Conservation (phyloP, 208 protist genomes). For the Crithidia fasciculata region DNA sequence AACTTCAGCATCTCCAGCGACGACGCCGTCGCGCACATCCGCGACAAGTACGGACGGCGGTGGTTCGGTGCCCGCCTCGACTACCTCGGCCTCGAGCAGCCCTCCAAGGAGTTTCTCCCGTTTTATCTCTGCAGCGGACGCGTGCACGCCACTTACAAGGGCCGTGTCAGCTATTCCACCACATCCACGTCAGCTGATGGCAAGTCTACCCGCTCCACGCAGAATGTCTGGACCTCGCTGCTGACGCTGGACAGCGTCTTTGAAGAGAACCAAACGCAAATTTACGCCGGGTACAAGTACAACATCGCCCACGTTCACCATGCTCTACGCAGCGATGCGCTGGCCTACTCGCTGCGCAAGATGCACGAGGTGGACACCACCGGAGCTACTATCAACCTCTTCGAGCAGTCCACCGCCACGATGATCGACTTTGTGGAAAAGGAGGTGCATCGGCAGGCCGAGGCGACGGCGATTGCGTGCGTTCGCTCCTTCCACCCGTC, state of each 20-base stretch:
- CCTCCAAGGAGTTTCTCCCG: conserved; percentile 84
- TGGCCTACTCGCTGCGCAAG: conserved; percentile 57
- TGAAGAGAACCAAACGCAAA: conserved; percentile 75
- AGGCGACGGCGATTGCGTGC: conserved; percentile 45
- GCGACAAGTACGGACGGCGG: conserved; percentile 61
- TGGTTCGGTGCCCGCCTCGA: conserved; percentile 76
- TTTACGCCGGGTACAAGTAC: conserved; percentile 93
- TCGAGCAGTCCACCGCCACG: conserved; percentile 85
- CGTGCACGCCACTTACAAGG: conserved; percentile 63
- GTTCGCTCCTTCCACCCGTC: conserved; percentile 71
- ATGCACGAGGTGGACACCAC: conserved; percentile 70
- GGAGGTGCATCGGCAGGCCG: conserved; percentile 59
- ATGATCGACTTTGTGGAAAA: conserved; percentile 63
- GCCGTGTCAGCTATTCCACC: conserved; percentile 54
- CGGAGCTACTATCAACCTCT: conserved; percentile 78
- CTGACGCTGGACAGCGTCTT: conserved; percentile 72
- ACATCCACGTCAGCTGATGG: conserved; percentile 19
- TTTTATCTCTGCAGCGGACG: conserved; percentile 85
- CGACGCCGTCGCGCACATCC: conserved; percentile 51
- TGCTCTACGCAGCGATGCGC: conserved; percentile 62
- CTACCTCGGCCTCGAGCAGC: conserved; percentile 53
- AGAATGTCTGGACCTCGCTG: conserved; percentile 45
- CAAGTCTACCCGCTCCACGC: conserved; percentile 29
- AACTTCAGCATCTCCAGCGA: conserved; percentile 60
- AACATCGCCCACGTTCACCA: conserved; percentile 81